Percentiles rank a stretch among this genome's conserved stretches.
phyloP scores from a whole-genome alignment of 352 stramenopile genomes.

The Globisporangium radiosum region DNA sequence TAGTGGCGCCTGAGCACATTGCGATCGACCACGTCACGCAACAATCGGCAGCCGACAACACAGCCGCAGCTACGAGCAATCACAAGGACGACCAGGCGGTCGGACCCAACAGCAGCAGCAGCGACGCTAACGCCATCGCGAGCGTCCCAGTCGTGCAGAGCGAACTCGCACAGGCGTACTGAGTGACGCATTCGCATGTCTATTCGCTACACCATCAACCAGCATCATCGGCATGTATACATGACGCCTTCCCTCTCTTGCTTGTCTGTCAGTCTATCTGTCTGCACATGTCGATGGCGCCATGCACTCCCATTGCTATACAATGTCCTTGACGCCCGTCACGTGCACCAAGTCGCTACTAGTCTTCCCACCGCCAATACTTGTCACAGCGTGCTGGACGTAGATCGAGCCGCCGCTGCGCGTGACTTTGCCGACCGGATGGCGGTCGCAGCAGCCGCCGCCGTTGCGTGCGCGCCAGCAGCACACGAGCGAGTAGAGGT shows the following conservation, averaged over 20 bases:
- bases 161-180: slow-evolving; percentile 13
- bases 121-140: no score
- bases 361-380: neutral
- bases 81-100: no score
- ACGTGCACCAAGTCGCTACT: neutral
- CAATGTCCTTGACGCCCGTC: neutral
- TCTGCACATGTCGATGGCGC: neutral
- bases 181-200: neutral
- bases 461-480: slow-evolving; percentile 74
- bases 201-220: neutral
- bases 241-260: neutral
- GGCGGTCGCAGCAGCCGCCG: slow-evolving; percentile 66
- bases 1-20: neutral
- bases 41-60: no score
- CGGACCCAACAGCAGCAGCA: no score
- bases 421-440: slow-evolving; percentile 45
- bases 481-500: slow-evolving; percentile 82
- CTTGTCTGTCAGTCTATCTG: slow-evolving; percentile 7
- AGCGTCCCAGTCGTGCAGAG: neutral
- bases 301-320: neutral
- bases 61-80: neutral
- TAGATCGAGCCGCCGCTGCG: slow-evolving; percentile 61
- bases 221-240: no score
- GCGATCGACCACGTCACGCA: slow-evolving; percentile 1
- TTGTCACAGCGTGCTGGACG: slow-evolving; percentile 19